Percentiles rank a stretch among this genome's conserved stretches.
Evolutionary conservation across 2,329 filamentous ascomycete species (phyloP).

Genomic region (Colletotrichum filicis): DNA sequence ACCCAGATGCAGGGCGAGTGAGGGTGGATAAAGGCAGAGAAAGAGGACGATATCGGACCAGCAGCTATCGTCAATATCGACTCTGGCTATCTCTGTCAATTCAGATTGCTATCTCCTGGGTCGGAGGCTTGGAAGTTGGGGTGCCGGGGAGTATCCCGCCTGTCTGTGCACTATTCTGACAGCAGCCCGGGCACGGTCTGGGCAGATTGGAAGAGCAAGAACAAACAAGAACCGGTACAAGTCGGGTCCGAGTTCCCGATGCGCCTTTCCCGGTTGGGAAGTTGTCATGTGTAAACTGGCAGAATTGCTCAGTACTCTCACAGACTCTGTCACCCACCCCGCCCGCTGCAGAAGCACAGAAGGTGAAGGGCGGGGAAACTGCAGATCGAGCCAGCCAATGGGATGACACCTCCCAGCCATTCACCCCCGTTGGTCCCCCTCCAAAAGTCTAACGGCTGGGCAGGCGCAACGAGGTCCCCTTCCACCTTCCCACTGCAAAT

Average conservation of each 20-base stretch:
- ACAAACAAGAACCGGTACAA: background rate
- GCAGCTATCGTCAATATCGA: background rate
- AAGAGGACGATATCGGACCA: slow-evolving; percentile 29
- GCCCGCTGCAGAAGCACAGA: slow-evolving; percentile 26
- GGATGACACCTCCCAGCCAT: background rate
- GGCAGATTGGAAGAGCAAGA: background rate
- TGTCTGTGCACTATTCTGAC: slow-evolving; percentile 25
- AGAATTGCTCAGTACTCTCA: too few species aligned
- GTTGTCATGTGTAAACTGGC: slow-evolving; percentile 25
- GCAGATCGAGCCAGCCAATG: slow-evolving; percentile 6
- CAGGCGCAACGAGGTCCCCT: slow-evolving; percentile 29
- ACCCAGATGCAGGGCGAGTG: slow-evolving; percentile 3
- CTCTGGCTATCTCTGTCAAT: slow-evolving; percentile 4
- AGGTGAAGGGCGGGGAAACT: slow-evolving; percentile 12
- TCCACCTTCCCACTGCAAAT: slow-evolving; percentile 32
- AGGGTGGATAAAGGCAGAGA: slow-evolving; percentile 13
- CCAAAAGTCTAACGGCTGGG: slow-evolving; percentile 19
- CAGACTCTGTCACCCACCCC: slow-evolving; percentile 12
- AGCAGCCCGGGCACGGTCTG: background rate
- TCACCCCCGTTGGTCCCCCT: background rate
- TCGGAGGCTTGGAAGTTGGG: background rate
- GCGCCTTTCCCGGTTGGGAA: slow-evolving; percentile 10
- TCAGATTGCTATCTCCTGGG: background rate
- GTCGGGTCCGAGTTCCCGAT: background rate
- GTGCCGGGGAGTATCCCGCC: background rate